Base-by-base conservation (phyloP, 768 basidiomycete species). In the Leccinum rimulosum region DNA sequence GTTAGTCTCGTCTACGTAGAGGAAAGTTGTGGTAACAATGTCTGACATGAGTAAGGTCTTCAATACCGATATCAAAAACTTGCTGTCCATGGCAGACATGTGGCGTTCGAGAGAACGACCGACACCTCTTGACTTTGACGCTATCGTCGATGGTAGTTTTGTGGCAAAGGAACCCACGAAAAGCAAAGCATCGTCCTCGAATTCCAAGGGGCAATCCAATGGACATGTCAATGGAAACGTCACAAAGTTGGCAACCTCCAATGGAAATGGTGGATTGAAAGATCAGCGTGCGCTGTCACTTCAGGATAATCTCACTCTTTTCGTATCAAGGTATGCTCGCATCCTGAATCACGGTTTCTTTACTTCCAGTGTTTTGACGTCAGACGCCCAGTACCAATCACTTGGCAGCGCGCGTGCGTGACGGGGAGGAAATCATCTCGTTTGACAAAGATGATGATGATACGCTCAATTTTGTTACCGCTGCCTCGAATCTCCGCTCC, bases 381-480 rank as follows among this genome's bases (percentile, higher is more conserved):
- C 28, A 50, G 9, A 43, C 22, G 25, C 22, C 30, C 65, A 98
- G 96, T 68, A 87, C 91, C n/a, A 83, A 88, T 50, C 85, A 88
- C 6, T 78, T 98, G 3, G 86, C 93, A 6, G 75, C 76, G 3
- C 87, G 92, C 19, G 74, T 93, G 15, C 79, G 79, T 52, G 74
- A 79, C 63, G 83, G 88, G 19, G 82, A 93, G 75, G 80, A 83
- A 15, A 88, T 80, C 0, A 91, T 97, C 53, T 77, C 87, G 1
- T 98, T 98, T 65, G 97, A 99, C 78, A 99, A 99, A 72, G 97
- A 99, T 68, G 97, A 98, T 68, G 93, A 95, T 33, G 97, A 98
- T 66, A 89, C 95, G 0, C 82, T 99, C 3, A 95, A 98, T 74
- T 98, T 99, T 67, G 97, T 98, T 25, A 93, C 95, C 0, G 92